Evolutionary conservation across 164 flowering plant species (phyloP).

Genomic region (Umbellularia californica): DNA sequence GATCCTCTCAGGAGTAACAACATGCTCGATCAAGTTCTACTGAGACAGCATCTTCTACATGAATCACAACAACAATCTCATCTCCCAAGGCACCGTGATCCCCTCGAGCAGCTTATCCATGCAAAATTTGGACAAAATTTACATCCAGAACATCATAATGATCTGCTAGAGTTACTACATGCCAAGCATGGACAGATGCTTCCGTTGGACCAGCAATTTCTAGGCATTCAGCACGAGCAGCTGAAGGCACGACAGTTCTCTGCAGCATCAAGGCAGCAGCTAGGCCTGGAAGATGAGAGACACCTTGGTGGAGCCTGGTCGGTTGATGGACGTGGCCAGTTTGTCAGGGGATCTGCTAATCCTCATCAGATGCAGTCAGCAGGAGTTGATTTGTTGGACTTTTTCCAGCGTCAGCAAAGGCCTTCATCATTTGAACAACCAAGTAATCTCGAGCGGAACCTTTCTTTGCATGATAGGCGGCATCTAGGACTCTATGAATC

Average conservation of each 20-base stretch:
- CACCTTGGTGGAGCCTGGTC: slow-evolving; percentile 55
- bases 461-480: slow-evolving; percentile 45
- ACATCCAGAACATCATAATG: slow-evolving; percentile 52
- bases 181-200: slow-evolving; percentile 52
- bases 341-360: slow-evolving; percentile 32
- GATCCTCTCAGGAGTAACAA: slow-evolving; percentile 46
- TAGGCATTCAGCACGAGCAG: slow-evolving; percentile 45
- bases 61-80: slow-evolving; percentile 57
- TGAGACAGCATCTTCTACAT: slow-evolving; percentile 50
- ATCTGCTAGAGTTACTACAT: slow-evolving; percentile 44
- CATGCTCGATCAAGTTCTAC: slow-evolving; percentile 47
- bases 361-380: slow-evolving; percentile 34
- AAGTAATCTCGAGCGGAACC: slow-evolving; percentile 46
- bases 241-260: slow-evolving; percentile 54
- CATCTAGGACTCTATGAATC: slow-evolving; percentile 57
- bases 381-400: slow-evolving; percentile 40
- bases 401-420: slow-evolving; percentile 57
- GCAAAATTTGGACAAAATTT: slow-evolving; percentile 51
- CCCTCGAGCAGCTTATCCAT: slow-evolving; percentile 63
- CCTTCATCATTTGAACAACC: slow-evolving; percentile 22
- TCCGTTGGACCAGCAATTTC: slow-evolving; percentile 49
- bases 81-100: slow-evolving; percentile 39
- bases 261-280: slow-evolving; percentile 44
- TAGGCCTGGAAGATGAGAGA: slow-evolving; percentile 51
- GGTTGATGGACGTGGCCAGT: slow-evolving; percentile 46